phyloP scores from a whole-genome alignment of 805 yeast species.

The Pichia membranifaciens region DNA sequence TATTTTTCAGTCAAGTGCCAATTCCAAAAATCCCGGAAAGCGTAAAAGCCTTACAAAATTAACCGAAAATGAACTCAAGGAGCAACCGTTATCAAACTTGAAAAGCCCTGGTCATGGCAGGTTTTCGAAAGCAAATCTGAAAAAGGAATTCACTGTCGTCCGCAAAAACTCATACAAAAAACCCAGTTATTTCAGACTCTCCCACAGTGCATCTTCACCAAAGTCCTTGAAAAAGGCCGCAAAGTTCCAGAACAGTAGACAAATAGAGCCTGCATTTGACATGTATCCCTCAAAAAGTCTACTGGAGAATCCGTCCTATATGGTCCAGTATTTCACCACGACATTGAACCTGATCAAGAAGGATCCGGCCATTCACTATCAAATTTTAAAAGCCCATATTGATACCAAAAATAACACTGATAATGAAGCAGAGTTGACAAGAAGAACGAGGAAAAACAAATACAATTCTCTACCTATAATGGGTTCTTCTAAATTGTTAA shows the following conservation, averaged over 20 bases:
- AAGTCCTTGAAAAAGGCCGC: conserved; percentile 1
- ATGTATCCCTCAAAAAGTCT: conserved; percentile 5
- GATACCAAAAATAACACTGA: not conserved
- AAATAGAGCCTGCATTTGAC: conserved; percentile 12
- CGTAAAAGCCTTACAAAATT: not conserved
- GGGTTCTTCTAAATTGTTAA: not conserved
- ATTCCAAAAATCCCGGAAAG: not conserved
- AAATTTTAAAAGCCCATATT: conserved; percentile 13
- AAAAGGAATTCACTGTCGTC: conserved; percentile 9
- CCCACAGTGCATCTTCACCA: not conserved
- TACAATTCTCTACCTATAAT: conserved; percentile 12
- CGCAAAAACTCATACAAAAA: conserved; percentile 11
- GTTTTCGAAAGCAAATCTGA: not conserved
- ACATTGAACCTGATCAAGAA: conserved; percentile 12
- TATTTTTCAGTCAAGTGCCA: conserved; percentile 3
- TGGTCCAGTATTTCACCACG: conserved; percentile 15
- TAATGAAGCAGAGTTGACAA: not conserved
- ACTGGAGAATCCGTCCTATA: conserved; percentile 12
- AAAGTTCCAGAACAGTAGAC: conserved; percentile 3
- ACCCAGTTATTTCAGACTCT: conserved; percentile 6
- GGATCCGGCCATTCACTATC: conserved; percentile 11
- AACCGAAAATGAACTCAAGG: not conserved
- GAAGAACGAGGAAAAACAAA: conserved; percentile 2
- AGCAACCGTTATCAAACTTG: not conserved
- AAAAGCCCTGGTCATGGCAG: not conserved